Evolutionary conservation across 139 green algal species (phyloP), one percentile per base, ranked within the genome.

Genomic region (Coelastrella sp.): DNA sequence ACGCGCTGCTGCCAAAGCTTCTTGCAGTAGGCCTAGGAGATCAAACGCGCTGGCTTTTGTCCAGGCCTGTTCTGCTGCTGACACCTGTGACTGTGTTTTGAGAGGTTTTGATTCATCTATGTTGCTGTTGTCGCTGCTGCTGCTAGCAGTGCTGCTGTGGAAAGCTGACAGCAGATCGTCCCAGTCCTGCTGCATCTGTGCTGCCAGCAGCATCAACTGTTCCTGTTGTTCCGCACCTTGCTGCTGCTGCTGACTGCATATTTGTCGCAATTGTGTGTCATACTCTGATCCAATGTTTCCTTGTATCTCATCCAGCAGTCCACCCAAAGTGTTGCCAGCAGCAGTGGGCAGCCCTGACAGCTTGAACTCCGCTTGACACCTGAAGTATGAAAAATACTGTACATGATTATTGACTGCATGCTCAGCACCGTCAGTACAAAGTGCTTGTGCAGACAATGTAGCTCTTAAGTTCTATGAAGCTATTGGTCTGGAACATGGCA

Each of bases 21-120:
- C 85, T 17, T 82, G 72, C 24, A 83, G 27, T 7, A 89, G 57
- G 7, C 85, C 73, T 14, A 89, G 11, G 24, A 89, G 58, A 20
- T 89, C 85, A 81, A 89, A 89, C 17, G 85, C 72, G 22, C 49
- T 63, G 20, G 63, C 85, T 35, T 61, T n/a, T 0, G 73, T 57
- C 72, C 72, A 82, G 4, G 73, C 24, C 20, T n/a, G 14, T 60
- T 17, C 74, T 59, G 10, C n/a, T 59, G 74, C 19, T 27, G 20
- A 9, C 4, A 25, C 12, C 4, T 0, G 8, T 1, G n/a, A 57
- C 24, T 59, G 1, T 12, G 70, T 49, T 78, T 24, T 3, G 3
- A 3, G n/a, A 4, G 58, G n/a, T 14, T 65, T n/a, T 0, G 8
- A 20, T 49, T 7, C 79, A 25, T n/a, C 24, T n/a, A 20, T 22